phyloP scores from a whole-genome alignment of 371 early-diverging fungal genomes.

The Mortierella sp. region DNA sequence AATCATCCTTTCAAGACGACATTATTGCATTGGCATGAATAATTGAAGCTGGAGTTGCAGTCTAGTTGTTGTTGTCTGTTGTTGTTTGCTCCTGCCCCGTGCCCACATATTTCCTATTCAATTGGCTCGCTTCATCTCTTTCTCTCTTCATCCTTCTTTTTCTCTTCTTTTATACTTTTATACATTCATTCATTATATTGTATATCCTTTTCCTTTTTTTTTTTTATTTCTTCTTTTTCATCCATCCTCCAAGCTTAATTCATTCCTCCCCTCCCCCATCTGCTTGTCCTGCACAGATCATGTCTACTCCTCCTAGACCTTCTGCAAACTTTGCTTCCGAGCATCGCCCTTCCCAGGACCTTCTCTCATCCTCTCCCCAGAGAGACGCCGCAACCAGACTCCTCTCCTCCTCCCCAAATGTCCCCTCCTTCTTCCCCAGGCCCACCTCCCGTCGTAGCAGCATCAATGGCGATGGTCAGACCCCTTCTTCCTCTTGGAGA shows the following conservation, averaged over 20 bases:
- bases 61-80: not conserved
- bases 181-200: not conserved
- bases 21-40: too few relatives aligned
- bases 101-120: not conserved
- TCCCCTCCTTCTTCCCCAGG: slow-evolving; percentile 34
- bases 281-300: not conserved
- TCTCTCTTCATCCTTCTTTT: not conserved
- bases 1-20: too few relatives aligned
- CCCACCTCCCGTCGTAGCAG: slow-evolving; percentile 38
- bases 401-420: slow-evolving; percentile 46
- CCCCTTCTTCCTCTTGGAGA: slow-evolving; percentile 49
- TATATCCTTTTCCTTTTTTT: not conserved
- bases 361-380: slow-evolving; percentile 49
- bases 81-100: not conserved
- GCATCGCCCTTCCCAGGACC: slow-evolving; percentile 29
- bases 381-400: slow-evolving; percentile 46
- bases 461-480: slow-evolving; percentile 28
- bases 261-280: not conserved
- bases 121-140: not conserved
- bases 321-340: slow-evolving; percentile 10
- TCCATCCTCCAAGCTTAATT: not conserved
- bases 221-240: not conserved
- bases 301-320: slow-evolving; percentile 34
- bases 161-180: not conserved
- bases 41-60: too few relatives aligned